phyloP scores from a whole-genome alignment of 1,284 basidiomycete species.

The Leccinum pseudoinsigne region DNA sequence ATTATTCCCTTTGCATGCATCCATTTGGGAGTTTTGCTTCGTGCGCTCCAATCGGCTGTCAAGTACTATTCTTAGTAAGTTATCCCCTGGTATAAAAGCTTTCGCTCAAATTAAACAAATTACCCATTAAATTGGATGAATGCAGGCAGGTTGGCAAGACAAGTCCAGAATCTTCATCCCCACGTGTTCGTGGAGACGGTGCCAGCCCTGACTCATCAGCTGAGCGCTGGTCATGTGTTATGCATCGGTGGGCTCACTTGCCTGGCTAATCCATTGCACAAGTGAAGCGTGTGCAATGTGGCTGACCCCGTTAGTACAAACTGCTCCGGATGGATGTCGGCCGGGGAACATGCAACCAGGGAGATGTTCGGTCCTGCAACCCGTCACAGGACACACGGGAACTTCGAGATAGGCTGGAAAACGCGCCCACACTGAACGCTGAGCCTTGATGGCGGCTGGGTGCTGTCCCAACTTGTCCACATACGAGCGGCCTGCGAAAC shows the following conservation, averaged over 20 bases:
- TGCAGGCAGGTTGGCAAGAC: constrained; percentile 1
- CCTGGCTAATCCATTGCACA: constrained; percentile 1
- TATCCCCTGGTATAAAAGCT: constrained; percentile 7
- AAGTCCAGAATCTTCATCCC: not conserved
- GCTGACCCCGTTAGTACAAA: not conserved
- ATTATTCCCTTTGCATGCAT: constrained; percentile 2
- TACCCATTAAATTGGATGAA: not conserved
- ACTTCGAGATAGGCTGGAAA: constrained; percentile 10
- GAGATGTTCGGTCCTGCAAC: constrained; percentile 8
- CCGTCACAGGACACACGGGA: constrained; percentile 9
- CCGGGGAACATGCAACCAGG: constrained; percentile 2
- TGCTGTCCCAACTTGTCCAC: constrained; percentile 4
- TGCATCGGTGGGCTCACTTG: constrained; percentile 3
- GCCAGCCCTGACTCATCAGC: not conserved
- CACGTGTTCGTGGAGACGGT: constrained; percentile 11
- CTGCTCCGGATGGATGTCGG: not conserved
- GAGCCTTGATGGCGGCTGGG: constrained; percentile 1
- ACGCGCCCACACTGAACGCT: not conserved
- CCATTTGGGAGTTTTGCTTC: not conserved
- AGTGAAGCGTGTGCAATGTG: constrained; percentile 8
- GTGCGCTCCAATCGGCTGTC: constrained; percentile 6
- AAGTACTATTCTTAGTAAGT: not conserved
- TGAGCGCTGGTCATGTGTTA: constrained; percentile 9
- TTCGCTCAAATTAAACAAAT: constrained; percentile 3
- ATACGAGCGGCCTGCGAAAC: constrained; percentile 6